Evolutionary conservation across 352 stramenopile genomes (phyloP), one percentile per base, ranked within the genome.

Genomic region (Globisporangium iwayamae): DNA sequence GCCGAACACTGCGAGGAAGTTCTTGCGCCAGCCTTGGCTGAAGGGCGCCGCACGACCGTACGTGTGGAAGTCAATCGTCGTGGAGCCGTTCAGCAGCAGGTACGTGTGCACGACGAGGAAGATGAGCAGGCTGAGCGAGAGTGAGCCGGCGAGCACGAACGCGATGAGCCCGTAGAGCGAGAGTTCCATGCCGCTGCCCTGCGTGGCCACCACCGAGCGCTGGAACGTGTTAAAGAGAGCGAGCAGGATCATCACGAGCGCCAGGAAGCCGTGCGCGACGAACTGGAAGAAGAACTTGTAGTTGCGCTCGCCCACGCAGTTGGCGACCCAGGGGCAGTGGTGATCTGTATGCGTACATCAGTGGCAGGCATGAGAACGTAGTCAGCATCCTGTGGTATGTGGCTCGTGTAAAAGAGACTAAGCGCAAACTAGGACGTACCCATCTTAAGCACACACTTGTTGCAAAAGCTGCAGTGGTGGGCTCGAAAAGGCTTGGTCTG

Each of bases 241-340:
- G 13, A 74, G 53, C 18, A 90, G 60, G 34, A 89, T 75, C 79
- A 90, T 87, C 3, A 65, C 61, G 34, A 90, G 73, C 36, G 80
- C 75, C 9, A 93, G 48, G 62, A 89, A 92, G 14, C 72, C 80
- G 67, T 94, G 91, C 39, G 83, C 74, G 46, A 96, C 77, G 51
- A 96, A 96, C 28, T 93, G 81, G 56, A 90, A 89, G 60, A 96
- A 96, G 62, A 79, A 96, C 66, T 93, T 92, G 80, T 94, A 94
- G 75, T 96, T 96, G 57, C 73, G 69, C 64, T 88, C 70, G 43
- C 87, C 87, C 22, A 96, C 74, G 58, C 87, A 96, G 67, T 94
- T 96, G 11, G 78, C 85, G 50, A 96, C 91, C 97, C 97, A 99
- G 16, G 97, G 97, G 74, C 97, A 99, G 76, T 99, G 96, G 87